Evolutionary conservation across 805 yeast genomes (phyloP).

Genomic region (Blastobotrys mokoenaii): DNA sequence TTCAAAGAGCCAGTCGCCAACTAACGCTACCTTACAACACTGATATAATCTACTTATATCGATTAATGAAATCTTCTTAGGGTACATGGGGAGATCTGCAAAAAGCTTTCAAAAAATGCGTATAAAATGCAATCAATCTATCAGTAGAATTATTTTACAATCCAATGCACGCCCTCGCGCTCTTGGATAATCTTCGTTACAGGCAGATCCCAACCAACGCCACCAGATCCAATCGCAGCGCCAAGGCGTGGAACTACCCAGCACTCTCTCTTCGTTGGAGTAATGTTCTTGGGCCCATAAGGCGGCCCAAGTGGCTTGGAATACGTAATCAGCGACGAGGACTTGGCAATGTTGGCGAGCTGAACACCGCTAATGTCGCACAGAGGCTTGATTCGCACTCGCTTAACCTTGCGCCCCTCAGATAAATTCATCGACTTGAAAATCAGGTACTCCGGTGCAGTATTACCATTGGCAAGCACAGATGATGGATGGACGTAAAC

Average conservation of each 20-base stretch:
- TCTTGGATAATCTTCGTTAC: constrained; percentile 67
- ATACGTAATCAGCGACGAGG: constrained; percentile 64
- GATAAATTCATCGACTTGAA: constrained; percentile 60
- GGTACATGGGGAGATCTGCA: too few species aligned
- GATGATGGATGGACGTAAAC: constrained; percentile 81
- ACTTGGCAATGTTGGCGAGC: constrained; percentile 66
- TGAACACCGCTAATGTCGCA: constrained; percentile 71
- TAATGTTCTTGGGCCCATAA: constrained; percentile 64
- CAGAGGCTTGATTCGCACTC: constrained; percentile 53
- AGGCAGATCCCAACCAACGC: constrained; percentile 88
- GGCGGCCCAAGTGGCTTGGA: constrained; percentile 92
- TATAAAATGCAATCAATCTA: too few species aligned
- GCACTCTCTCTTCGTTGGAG: constrained; percentile 66
- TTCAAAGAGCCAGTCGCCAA: too few species aligned
- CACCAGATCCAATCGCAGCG: constrained; percentile 73
- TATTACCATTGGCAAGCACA: constrained; percentile 50
- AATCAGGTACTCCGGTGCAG: constrained; percentile 75
- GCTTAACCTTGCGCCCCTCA: constrained; percentile 37
- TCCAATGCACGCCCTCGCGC: constrained; percentile 64
- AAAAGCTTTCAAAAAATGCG: too few species aligned
- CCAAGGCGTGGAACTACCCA: constrained; percentile 90
- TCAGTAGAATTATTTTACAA: not conserved
- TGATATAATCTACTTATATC: not conserved
- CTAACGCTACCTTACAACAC: not conserved
- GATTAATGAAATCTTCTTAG: not conserved